phyloP scores from a whole-genome alignment of 768 basidiomycete genomes.

The Russula foetens region DNA sequence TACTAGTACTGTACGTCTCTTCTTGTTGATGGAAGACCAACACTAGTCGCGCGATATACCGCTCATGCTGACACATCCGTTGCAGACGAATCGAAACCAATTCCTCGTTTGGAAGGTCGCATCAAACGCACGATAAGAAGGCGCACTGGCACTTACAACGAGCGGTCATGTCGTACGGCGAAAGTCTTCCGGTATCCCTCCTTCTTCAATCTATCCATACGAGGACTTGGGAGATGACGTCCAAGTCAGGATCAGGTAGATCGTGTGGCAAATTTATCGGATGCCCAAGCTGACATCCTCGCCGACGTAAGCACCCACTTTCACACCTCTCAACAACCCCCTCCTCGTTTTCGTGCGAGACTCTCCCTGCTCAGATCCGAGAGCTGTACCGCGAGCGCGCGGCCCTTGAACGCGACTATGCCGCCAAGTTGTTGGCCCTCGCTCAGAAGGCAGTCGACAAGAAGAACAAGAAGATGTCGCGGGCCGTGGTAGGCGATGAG shows the following conservation, averaged over 20 bases:
- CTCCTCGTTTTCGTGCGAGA: neutral
- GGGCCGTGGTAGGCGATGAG: conserved; percentile 55
- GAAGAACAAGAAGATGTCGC: conserved; percentile 48
- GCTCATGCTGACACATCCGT: neutral
- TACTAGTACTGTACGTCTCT: no score
- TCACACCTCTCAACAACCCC: neutral
- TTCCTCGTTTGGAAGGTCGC: neutral
- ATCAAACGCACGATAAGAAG: neutral
- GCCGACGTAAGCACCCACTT: conserved; percentile 5
- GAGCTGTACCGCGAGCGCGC: conserved; percentile 63
- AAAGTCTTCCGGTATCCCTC: conserved; percentile 17
- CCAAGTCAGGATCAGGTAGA: conserved; percentile 17
- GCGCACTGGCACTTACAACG: neutral
- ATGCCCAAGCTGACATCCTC: conserved; percentile 16
- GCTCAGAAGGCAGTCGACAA: conserved; percentile 63
- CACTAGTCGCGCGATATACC: neutral
- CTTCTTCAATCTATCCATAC: neutral
- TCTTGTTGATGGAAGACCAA: neutral
- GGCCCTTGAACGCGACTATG: conserved; percentile 72
- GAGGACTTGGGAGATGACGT: neutral
- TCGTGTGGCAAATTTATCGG: conserved; percentile 21
- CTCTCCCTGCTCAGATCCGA: conserved; percentile 43
- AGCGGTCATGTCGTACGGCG: conserved; percentile 18
- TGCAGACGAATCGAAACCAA: neutral
- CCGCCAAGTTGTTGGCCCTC: conserved; percentile 56